Percentiles rank a stretch among this genome's conserved stretches.
These are phyloP conservation scores for Aurantiochytrium sp. DNA, from an alignment of 108 stramenopile genomes.

Conservation along the genomic window DNA sequence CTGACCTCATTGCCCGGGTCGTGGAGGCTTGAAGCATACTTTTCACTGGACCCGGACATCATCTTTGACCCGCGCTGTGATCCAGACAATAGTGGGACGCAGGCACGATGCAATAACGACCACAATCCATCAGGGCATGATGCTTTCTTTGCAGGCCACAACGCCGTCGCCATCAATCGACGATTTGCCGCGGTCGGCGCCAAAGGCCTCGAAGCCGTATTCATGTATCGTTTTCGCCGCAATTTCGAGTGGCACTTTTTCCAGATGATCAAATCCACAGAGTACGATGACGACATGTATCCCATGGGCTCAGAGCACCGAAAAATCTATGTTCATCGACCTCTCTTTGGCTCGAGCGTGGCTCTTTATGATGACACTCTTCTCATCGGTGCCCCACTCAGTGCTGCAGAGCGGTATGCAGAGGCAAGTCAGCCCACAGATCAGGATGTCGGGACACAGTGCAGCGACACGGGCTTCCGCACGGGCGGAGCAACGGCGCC, in stretches of 20 bases:
- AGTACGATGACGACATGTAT: constrained; percentile 61
- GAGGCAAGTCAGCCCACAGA: not conserved
- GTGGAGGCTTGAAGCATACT: not conserved
- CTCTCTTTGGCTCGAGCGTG: constrained; percentile 61
- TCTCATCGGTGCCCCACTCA: constrained; percentile 43
- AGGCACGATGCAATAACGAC: not conserved
- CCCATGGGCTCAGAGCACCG: constrained; percentile 20
- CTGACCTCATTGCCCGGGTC: not conserved
- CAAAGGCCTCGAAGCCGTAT: constrained; percentile 44
- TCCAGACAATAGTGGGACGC: not conserved
- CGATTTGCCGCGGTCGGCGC: constrained; percentile 52
- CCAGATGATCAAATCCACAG: constrained; percentile 14
- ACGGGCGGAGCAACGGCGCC: not conserved
- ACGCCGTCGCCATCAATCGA: constrained; percentile 33
- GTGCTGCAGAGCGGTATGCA: constrained; percentile 12
- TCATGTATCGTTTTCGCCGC: constrained; percentile 21
- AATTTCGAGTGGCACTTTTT: not conserved
- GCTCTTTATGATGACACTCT: constrained; percentile 38
- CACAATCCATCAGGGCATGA: not conserved
- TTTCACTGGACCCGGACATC: not conserved
- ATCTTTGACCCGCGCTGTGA: not conserved
- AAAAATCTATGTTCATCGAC: constrained; percentile 29
- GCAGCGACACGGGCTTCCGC: not conserved
- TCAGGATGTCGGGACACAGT: not conserved
- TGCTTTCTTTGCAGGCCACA: not conserved